Evolutionary conservation across 306 rosid species (phyloP).

Genomic region (Quercus berberidifolia): DNA sequence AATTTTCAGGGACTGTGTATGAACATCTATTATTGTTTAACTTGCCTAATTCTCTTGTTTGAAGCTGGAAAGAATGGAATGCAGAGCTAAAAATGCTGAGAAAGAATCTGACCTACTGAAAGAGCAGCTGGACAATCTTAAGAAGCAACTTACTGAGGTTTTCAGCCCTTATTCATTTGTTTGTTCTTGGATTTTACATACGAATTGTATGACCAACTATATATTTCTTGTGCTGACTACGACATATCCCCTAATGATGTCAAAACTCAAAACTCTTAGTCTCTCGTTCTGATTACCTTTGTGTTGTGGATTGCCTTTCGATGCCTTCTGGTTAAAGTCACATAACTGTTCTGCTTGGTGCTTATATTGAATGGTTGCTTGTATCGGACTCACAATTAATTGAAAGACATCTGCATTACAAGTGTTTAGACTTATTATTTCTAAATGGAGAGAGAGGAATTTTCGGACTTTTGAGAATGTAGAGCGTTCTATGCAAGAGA

Average conservation of each 20-base stretch:
- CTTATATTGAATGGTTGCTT: constrained; percentile 14
- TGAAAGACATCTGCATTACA: neutral
- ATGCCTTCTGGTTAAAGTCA: constrained; percentile 9
- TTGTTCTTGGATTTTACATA: constrained; percentile 3
- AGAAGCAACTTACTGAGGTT: constrained; percentile 73
- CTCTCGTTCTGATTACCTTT: neutral
- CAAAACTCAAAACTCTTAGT: neutral
- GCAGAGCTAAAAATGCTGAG: constrained; percentile 72
- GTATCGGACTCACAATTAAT: neutral
- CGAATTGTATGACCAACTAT: neutral
- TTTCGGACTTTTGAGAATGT: too few species aligned
- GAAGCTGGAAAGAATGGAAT: constrained; percentile 79
- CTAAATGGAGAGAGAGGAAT: too few species aligned
- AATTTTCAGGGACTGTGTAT: neutral
- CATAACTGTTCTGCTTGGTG: constrained; percentile 8
- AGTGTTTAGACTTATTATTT: neutral
- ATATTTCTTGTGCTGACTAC: neutral
- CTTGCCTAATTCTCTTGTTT: constrained; percentile 23
- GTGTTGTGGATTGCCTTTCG: neutral
- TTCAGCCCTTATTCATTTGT: constrained; percentile 14
- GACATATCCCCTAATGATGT: neutral
- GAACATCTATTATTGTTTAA: constrained; percentile 8
- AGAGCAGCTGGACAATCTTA: constrained; percentile 64
- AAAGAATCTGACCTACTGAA: constrained; percentile 63
- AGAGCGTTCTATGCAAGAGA: too few species aligned